Evolutionary conservation across 768 basidiomycete species (phyloP).

Genomic region (Suillus fuscotomentosus): DNA sequence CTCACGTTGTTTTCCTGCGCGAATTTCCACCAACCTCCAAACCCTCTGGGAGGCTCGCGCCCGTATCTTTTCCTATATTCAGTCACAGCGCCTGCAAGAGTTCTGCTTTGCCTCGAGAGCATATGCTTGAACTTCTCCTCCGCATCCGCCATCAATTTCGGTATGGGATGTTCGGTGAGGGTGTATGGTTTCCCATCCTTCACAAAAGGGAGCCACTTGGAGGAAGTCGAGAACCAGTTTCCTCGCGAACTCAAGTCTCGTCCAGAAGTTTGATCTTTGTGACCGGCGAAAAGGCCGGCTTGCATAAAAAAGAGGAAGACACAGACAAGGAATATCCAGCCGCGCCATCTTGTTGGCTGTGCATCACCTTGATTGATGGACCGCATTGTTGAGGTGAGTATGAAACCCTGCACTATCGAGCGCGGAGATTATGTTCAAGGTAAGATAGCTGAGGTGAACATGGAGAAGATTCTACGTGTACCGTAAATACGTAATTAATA

Average conservation of each 20-base stretch:
- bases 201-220: slow-evolving; percentile 21
- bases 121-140: slow-evolving; percentile 67
- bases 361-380: slow-evolving; percentile 9
- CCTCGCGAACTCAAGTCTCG: neutral
- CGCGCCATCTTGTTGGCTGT: slow-evolving; percentile 16
- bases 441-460: neutral
- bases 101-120: slow-evolving; percentile 74
- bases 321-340: slow-evolving; percentile 41
- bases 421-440: neutral
- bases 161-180: slow-evolving; percentile 72
- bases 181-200: slow-evolving; percentile 6
- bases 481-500: neutral
- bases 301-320: slow-evolving; percentile 50
- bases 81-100: slow-evolving; percentile 70
- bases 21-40: slow-evolving; percentile 89
- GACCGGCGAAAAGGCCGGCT: slow-evolving; percentile 45
- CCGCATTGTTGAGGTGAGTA: slow-evolving; percentile 15
- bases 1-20: slow-evolving; percentile 68
- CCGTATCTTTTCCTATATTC: slow-evolving; percentile 82
- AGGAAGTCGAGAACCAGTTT: slow-evolving; percentile 18
- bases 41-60: slow-evolving; percentile 83
- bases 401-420: neutral
- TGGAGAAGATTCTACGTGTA: neutral
- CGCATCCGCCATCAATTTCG: slow-evolving; percentile 80
- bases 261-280: slow-evolving; percentile 17